These are phyloP conservation scores for Xylaria hypoxylon DNA, from an alignment of 2,329 filamentous ascomycete genomes.

Conservation along the genomic window DNA sequence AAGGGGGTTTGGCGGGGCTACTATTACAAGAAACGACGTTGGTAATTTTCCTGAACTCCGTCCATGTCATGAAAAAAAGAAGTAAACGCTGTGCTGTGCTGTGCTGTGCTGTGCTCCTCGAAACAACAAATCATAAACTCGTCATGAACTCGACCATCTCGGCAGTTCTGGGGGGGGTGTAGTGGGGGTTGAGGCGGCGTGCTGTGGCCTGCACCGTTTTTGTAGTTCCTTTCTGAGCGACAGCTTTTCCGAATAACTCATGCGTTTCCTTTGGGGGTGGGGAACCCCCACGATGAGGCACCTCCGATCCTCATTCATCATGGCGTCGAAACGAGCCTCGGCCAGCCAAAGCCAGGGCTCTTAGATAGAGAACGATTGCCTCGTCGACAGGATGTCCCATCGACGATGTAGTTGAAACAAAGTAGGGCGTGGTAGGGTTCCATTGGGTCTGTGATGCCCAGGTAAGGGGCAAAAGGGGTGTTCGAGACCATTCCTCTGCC, in stretches of 20 bases:
- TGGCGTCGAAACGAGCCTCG: conserved; percentile 23
- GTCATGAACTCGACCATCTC: conserved; percentile 30
- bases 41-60: conserved; percentile 39
- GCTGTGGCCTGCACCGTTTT: conserved; percentile 29
- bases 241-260: conserved; percentile 24
- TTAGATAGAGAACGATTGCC: conserved; percentile 24
- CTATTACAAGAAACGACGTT: conserved; percentile 34
- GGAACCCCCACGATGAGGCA: conserved; percentile 1
- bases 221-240: conserved; percentile 26
- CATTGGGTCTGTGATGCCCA: conserved; percentile 26
- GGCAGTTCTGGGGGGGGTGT: conserved; percentile 21
- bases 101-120: conserved; percentile 32
- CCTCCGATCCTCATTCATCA: conserved; percentile 20
- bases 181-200: conserved; percentile 14
- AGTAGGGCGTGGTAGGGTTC: conserved; percentile 31
- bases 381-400: conserved; percentile 15
- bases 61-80: conserved; percentile 26
- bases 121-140: conserved; percentile 39
- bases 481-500: conserved; percentile 31
- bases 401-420: conserved; percentile 28
- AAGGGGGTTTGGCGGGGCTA: conserved; percentile 25
- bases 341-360: conserved; percentile 8
- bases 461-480: conserved; percentile 20
- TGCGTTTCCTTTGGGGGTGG: conserved; percentile 5
- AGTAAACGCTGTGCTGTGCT: conserved; percentile 32